A percentile compares a stretch with the other conserved stretches of the same genome.
These are phyloP conservation scores for Ceratobasidium sp. DNA, from an alignment of 1,284 basidiomycete genomes.

Conservation along the genomic window DNA sequence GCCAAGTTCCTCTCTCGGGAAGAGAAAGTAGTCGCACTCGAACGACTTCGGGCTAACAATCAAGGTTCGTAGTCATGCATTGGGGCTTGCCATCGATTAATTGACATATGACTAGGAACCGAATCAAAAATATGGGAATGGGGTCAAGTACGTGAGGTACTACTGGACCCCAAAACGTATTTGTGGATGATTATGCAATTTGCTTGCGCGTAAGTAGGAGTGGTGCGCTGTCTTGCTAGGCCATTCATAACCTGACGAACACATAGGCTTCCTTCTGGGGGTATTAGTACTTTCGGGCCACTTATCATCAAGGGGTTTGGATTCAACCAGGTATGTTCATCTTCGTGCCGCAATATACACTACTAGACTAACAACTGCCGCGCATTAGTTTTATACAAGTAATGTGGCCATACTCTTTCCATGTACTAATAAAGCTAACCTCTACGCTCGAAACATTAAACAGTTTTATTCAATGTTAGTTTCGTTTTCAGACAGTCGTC, in stretches of 20 bases:
- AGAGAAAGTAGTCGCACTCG: constrained; percentile 58
- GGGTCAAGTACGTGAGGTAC: constrained; percentile 58
- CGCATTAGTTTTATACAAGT: constrained; percentile 34
- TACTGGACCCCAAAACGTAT: constrained; percentile 57
- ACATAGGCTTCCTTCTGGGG: constrained; percentile 55
- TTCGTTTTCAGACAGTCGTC: neutral
- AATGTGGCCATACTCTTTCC: constrained; percentile 50
- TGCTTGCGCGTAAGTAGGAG: constrained; percentile 37
- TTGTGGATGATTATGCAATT: constrained; percentile 51
- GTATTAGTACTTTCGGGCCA: constrained; percentile 58
- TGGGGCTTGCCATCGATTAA: neutral
- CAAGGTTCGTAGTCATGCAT: constrained; percentile 51
- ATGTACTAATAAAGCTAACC: neutral
- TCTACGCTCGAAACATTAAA: neutral
- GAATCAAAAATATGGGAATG: constrained; percentile 57
- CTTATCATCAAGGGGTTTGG: constrained; percentile 50
- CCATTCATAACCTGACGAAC: constrained; percentile 46
- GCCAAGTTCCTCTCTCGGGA: constrained; percentile 57
- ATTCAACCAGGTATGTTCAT: constrained; percentile 49
- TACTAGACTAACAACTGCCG: neutral
- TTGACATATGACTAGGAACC: constrained; percentile 46
- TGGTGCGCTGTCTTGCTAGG: too few relatives aligned
- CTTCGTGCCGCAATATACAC: neutral
- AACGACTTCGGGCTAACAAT: constrained; percentile 58
- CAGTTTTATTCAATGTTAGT: constrained; percentile 39